Evolutionary conservation across 805 yeast genomes (phyloP).

Genomic region (Candida tallmaniae): DNA sequence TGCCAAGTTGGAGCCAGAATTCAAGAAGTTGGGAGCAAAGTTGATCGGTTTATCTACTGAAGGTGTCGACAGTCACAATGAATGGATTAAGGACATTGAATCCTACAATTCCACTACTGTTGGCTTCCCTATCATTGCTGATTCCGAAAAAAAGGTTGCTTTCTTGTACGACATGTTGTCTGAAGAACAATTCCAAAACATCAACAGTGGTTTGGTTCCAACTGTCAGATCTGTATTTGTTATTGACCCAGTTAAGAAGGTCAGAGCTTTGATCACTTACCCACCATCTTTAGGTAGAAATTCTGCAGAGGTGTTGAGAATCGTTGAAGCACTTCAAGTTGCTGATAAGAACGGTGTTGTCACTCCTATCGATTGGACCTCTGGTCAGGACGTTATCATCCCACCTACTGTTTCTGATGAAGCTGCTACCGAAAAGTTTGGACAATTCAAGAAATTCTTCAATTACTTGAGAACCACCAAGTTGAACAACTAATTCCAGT

Average conservation of each 20-base stretch:
- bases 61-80: constrained; percentile 54
- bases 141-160: constrained; percentile 58
- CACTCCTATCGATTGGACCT: constrained; percentile 71
- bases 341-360: constrained; percentile 59
- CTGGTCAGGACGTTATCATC: constrained; percentile 69
- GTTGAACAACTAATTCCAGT: constrained; percentile 20
- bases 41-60: constrained; percentile 68
- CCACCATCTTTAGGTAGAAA: constrained; percentile 76
- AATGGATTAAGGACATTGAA: constrained; percentile 70
- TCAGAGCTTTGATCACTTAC: constrained; percentile 60
- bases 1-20: constrained; percentile 67
- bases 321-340: constrained; percentile 63
- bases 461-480: constrained; percentile 76
- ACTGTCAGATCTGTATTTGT: constrained; percentile 70
- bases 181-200: constrained; percentile 59
- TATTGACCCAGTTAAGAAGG: constrained; percentile 62
- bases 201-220: constrained; percentile 56
- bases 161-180: constrained; percentile 64
- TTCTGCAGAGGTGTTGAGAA: constrained; percentile 70
- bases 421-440: constrained; percentile 70
- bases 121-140: constrained; percentile 67
- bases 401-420: constrained; percentile 61
- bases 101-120: constrained; percentile 34
- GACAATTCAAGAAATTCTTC: constrained; percentile 78
- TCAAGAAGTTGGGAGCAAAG: constrained; percentile 58